A percentile compares a stretch with the other conserved stretches of the same genome.
phyloP scores from a whole-genome alignment of 1,284 basidiomycete genomes.

The Puccinia novopanici region DNA sequence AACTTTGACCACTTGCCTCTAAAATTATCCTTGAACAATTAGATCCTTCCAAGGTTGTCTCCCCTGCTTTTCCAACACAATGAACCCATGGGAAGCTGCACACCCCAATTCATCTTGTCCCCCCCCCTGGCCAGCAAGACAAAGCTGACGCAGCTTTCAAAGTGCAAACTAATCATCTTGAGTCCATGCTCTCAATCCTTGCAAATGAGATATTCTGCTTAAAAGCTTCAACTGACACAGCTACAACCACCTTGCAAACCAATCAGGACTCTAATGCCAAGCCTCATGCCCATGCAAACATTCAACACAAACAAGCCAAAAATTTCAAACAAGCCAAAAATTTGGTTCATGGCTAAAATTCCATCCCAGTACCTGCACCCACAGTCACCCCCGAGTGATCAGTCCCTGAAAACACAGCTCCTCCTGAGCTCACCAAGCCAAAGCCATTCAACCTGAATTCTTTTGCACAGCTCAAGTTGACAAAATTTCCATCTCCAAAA shows the following conservation, averaged over 20 bases:
- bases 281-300: neutral
- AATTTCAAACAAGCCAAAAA: too few relatives aligned
- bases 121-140: neutral
- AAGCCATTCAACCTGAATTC: neutral
- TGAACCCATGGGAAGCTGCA: neutral
- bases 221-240: neutral
- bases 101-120: neutral
- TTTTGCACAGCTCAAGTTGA: neutral
- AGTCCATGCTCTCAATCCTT: neutral
- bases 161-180: neutral
- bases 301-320: too few relatives aligned
- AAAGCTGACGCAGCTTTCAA: neutral
- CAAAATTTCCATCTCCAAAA: constrained; percentile 16
- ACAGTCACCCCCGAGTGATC: too few relatives aligned
- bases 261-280: neutral
- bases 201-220: neutral
- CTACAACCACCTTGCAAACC: too few relatives aligned
- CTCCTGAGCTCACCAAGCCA: neutral
- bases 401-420: too few relatives aligned
- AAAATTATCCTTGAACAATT: too few relatives aligned
- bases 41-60: too few relatives aligned
- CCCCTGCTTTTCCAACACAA: neutral
- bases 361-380: too few relatives aligned
- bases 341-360: too few relatives aligned
- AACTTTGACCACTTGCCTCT: too few relatives aligned